Conservation (phyloP, 2,329 filamentous ascomycete species). For the Penicillium sp. region DNA sequence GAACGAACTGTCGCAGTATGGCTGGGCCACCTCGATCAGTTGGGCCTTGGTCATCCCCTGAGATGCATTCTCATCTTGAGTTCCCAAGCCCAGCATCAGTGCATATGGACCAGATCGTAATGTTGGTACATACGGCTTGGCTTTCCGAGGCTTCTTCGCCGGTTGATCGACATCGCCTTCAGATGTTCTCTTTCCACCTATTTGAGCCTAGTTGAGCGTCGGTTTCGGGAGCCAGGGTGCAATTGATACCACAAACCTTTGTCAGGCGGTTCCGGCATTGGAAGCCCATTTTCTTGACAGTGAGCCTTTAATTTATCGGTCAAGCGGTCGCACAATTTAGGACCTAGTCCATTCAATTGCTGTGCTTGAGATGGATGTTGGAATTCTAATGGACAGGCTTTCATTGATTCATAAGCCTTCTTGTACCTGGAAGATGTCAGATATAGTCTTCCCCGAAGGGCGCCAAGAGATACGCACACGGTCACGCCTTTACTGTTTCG, state of each 20-base stretch:
- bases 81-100: conserved; percentile 65
- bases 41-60: conserved; percentile 65
- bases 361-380: conserved; percentile 70
- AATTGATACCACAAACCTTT: conserved; percentile 33
- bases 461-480: conserved; percentile 36
- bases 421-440: conserved; percentile 56
- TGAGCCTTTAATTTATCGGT: conserved; percentile 57
- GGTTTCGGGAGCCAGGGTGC: conserved; percentile 10
- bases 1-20: conserved; percentile 71
- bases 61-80: conserved; percentile 54
- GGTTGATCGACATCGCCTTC: conserved; percentile 35
- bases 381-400: conserved; percentile 68
- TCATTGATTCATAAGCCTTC: conserved; percentile 73
- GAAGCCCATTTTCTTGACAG: conserved; percentile 64
- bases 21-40: conserved; percentile 67
- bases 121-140: conserved; percentile 68
- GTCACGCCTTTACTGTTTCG: conserved; percentile 67
- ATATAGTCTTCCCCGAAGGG: neutral
- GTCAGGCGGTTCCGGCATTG: conserved; percentile 62
- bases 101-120: conserved; percentile 74
- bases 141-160: conserved; percentile 55
- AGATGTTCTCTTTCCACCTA: conserved; percentile 32
- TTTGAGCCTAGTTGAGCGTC: conserved; percentile 12
- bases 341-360: conserved; percentile 70
- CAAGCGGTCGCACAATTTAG: conserved; percentile 67